phyloP scores from a whole-genome alignment of 78 protist genomes.

The Guillardia theta region DNA sequence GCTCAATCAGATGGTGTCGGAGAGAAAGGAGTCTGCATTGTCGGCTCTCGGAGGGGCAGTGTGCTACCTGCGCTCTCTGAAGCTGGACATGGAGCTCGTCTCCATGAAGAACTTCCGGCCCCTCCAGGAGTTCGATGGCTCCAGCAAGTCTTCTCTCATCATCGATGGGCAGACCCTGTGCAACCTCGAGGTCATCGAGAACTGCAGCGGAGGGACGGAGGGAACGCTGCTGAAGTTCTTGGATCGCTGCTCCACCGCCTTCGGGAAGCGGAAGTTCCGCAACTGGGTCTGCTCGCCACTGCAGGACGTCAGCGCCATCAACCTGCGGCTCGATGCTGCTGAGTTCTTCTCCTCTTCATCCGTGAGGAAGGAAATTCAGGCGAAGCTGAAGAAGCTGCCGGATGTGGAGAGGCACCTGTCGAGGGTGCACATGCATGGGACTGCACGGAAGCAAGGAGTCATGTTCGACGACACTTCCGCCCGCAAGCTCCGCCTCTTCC shows the following conservation, averaged over 20 bases:
- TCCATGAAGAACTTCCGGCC: background rate
- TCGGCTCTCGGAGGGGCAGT: slow-evolving; percentile 23
- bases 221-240: slow-evolving; percentile 5
- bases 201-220: background rate
- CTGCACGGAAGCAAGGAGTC: background rate
- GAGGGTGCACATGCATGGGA: slow-evolving; percentile 3
- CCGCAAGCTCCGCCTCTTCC: background rate
- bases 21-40: background rate
- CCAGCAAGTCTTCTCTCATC: background rate
- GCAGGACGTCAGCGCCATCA: background rate
- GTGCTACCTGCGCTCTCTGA: background rate
- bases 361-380: background rate
- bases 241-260: background rate
- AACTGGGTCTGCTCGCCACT: slow-evolving; percentile 44
- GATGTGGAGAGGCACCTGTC: slow-evolving; percentile 54
- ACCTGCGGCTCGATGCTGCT: slow-evolving; percentile 33
- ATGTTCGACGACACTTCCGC: slow-evolving; percentile 15
- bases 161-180: slow-evolving; percentile 16
- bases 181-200: slow-evolving; percentile 38
- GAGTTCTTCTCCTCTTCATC: background rate
- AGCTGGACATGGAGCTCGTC: background rate
- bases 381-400: slow-evolving; percentile 2
- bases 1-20: too few relatives aligned
- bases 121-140: background rate
- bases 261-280: slow-evolving; percentile 30